Percentiles rank a stretch among this genome's conserved stretches.
Conservation (phyloP, 345 rosid species). For the Noccaea bulbosa region DNA sequence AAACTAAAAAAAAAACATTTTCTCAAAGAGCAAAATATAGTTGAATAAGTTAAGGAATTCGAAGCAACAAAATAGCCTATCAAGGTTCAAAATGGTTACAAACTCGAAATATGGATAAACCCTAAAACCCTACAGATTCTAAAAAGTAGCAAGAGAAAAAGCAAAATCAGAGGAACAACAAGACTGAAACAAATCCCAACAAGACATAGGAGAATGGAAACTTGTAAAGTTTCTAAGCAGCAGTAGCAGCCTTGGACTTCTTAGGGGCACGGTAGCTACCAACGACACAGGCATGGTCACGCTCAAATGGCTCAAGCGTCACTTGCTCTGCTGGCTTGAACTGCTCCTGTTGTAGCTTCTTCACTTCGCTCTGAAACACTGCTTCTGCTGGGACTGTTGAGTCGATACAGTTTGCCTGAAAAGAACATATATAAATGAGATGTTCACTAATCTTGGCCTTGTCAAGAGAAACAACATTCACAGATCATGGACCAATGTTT, state of each 20-base stretch:
- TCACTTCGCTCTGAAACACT: conserved; percentile 87
- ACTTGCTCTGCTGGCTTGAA: conserved; percentile 93
- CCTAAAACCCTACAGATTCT: neutral
- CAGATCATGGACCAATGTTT: neutral
- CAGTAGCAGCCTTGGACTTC: conserved; percentile 64
- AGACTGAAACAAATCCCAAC: neutral
- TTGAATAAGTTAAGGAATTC: neutral
- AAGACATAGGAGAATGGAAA: no score
- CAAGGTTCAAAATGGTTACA: conserved; percentile 12
- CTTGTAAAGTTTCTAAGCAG: conserved; percentile 27
- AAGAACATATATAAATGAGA: neutral
- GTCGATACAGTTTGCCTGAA: conserved; percentile 95
- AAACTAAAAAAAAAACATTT: neutral
- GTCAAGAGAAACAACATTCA: neutral
- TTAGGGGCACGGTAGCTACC: conserved; percentile 91
- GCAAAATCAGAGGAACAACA: conserved; percentile 4
- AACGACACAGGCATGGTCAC: conserved; percentile 95
- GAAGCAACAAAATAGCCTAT: neutral
- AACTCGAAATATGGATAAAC: neutral
- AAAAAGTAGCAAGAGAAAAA: neutral
- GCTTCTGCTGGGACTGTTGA: conserved; percentile 92
- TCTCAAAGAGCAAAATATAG: neutral
- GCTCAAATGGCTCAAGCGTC: conserved; percentile 95
- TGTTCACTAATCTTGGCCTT: neutral
- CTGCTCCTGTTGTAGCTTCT: conserved; percentile 78